Conservation (phyloP, 306 rosid genomes). For the Crataegus laevigata region DNA sequence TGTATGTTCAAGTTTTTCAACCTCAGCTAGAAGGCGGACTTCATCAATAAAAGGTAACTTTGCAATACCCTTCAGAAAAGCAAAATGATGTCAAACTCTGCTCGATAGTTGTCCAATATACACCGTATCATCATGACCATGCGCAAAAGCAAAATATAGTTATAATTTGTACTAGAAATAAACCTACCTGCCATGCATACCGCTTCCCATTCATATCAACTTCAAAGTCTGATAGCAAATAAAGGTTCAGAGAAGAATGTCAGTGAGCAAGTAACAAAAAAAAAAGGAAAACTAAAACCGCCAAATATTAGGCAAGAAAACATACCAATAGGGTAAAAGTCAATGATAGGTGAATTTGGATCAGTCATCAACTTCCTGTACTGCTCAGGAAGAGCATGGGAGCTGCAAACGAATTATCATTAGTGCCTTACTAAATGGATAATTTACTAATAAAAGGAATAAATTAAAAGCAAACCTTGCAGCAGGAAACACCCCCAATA, state of each 20-base stretch:
- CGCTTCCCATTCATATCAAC: slow-evolving; percentile 99
- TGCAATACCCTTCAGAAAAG: slow-evolving; percentile 70
- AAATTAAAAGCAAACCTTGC: slow-evolving; percentile 56
- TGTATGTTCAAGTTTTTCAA: slow-evolving; percentile 54
- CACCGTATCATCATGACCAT: neutral
- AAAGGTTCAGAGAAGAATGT: slow-evolving; percentile 16
- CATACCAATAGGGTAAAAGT: slow-evolving; percentile 87
- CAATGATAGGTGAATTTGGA: slow-evolving; percentile 76
- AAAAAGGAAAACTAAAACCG: neutral
- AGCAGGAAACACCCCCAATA: slow-evolving; percentile 93
- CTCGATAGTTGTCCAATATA: neutral
- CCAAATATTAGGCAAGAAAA: slow-evolving; percentile 1
- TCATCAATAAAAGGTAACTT: slow-evolving; percentile 97
- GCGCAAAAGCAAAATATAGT: neutral
- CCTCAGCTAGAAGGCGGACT: slow-evolving; percentile 81
- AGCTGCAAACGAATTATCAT: slow-evolving; percentile 39
- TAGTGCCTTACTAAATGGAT: slow-evolving; percentile 3
- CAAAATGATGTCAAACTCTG: slow-evolving; percentile 16
- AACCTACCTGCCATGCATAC: slow-evolving; percentile 85
- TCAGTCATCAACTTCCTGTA: slow-evolving; percentile 86
- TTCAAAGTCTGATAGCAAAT: slow-evolving; percentile 69
- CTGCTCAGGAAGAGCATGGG: slow-evolving; percentile 89
- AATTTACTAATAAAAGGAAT: neutral
- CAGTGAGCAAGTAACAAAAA: neutral
- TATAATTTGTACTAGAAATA: neutral